These are phyloP conservation scores for Houttuynia cordata DNA, from an alignment of 164 flowering plant species.

Conservation along the genomic window DNA sequence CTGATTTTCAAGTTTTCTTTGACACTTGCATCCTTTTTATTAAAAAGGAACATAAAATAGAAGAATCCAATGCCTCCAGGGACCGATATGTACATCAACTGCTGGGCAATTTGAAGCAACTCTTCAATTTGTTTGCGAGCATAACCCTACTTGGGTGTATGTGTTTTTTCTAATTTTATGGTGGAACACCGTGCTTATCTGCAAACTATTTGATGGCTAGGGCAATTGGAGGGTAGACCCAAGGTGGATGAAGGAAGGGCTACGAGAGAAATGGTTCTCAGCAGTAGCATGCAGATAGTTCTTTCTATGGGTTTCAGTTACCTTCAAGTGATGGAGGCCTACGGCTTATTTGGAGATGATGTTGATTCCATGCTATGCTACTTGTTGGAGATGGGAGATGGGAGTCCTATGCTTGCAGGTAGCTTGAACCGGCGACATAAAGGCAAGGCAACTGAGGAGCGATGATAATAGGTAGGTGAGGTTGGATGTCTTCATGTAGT, in stretches of 20 bases:
- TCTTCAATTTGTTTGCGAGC: not conserved
- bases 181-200: not conserved
- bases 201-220: conserved; percentile 13
- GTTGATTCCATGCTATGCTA: conserved; percentile 90
- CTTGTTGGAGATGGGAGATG: conserved; percentile 58
- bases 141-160: not conserved
- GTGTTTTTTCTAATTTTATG: not conserved
- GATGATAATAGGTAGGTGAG: not conserved
- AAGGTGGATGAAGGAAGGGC: conserved; percentile 19
- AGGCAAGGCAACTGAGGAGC: conserved; percentile 89
- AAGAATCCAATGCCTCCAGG: too few species aligned
- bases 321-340: conserved; percentile 79
- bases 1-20: too few species aligned
- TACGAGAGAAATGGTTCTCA: conserved; percentile 25
- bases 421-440: conserved; percentile 35
- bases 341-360: conserved; percentile 91
- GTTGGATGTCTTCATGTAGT: not conserved
- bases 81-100: too few species aligned
- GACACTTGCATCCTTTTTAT: too few species aligned
- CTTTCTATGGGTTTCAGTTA: conserved; percentile 97
- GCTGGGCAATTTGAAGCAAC: not conserved
- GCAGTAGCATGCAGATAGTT: conserved; percentile 54
- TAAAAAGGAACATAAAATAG: too few species aligned
- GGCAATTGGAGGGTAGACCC: conserved; percentile 36
- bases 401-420: conserved; percentile 17